Evolutionary conservation across 2,329 filamentous ascomycete genomes (phyloP), one percentile per base, ranked within the genome.

Genomic region (Didymellaceae sp.): DNA sequence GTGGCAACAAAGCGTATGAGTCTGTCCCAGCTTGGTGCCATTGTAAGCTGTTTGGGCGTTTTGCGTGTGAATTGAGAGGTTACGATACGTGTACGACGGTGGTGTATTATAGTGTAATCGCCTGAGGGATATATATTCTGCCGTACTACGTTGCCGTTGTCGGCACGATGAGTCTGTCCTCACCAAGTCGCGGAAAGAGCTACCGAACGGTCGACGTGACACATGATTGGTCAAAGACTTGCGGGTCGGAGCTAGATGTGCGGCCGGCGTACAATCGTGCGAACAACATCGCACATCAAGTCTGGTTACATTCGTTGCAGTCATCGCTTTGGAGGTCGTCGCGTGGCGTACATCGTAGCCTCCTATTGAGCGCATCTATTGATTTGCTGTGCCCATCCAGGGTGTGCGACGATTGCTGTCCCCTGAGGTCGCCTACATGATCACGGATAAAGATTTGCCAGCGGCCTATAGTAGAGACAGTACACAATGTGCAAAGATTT

Each of bases 1-100:
- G 74, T 75, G 11, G 80, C 76, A 13, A 77, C 71, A 62, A 84
- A 84, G 24, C 82, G 80, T 45, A 85, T 82, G 0, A 84, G 71
- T 42, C 81, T 73, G 46, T 78, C 71, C 82, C 82, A 84, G 35
- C 58, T 63, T 30, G 59, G 61, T 49, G 61, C 50, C 61, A 64
- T 62, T 53, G 34, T 47, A 30, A 34, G 22, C 28, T 38, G 6
- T 9, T 38, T 38, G 4, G 17, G n/a, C 8, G 22, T 16, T 26
- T 4, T 11, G 24, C 9, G 11, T 16, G 18, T n/a, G 40, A 14
- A 3, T 4, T 7, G n/a, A 14, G n/a, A 9, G 28, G 14, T 30
- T 13, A 37, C 20, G 30, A 11, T n/a, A 43, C 14, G 22, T n/a
- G n/a, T n/a, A n/a, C n/a, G n/a, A n/a, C n/a, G n/a, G 44, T 35